phyloP scores from a whole-genome alignment of 306 rosid genomes.

The Vigna nakashimae region DNA sequence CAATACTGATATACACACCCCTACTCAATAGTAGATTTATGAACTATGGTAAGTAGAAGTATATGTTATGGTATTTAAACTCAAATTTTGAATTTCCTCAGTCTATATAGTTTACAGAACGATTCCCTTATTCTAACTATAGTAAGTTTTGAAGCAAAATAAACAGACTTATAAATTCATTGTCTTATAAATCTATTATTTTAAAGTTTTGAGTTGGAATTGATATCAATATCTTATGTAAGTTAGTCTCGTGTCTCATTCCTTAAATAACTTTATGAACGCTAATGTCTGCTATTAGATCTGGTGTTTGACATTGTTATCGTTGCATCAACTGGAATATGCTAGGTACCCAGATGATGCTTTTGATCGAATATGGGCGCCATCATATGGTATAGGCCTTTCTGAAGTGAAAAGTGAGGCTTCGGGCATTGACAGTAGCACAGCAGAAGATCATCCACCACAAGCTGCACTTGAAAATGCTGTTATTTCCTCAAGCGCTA shows the following conservation, averaged over 20 bases:
- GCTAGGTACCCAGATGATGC: conserved; percentile 52
- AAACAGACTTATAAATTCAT: too few relatives aligned
- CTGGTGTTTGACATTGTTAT: not conserved
- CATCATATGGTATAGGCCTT: conserved; percentile 12
- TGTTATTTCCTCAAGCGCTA: conserved; percentile 32
- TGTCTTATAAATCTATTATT: too few relatives aligned
- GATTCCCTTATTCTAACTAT: not conserved
- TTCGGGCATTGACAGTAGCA: conserved; percentile 2
- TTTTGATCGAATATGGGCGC: conserved; percentile 53
- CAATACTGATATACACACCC: not conserved
- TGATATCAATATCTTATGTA: too few relatives aligned
- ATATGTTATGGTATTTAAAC: not conserved
- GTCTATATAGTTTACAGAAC: not conserved
- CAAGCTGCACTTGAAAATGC: conserved; percentile 45
- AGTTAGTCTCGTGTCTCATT: too few relatives aligned
- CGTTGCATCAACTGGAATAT: conserved; percentile 4
- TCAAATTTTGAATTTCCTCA: not conserved
- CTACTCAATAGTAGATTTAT: not conserved
- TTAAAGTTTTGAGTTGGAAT: too few relatives aligned
- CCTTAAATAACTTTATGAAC: too few relatives aligned
- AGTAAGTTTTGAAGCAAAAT: not conserved
- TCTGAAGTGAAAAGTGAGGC: conserved; percentile 38
- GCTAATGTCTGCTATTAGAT: not conserved
- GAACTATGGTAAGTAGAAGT: not conserved
- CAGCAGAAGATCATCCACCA: conserved; percentile 61